These are phyloP conservation scores for Russula ochroleuca DNA, from an alignment of 768 basidiomycete species.

Conservation along the genomic window DNA sequence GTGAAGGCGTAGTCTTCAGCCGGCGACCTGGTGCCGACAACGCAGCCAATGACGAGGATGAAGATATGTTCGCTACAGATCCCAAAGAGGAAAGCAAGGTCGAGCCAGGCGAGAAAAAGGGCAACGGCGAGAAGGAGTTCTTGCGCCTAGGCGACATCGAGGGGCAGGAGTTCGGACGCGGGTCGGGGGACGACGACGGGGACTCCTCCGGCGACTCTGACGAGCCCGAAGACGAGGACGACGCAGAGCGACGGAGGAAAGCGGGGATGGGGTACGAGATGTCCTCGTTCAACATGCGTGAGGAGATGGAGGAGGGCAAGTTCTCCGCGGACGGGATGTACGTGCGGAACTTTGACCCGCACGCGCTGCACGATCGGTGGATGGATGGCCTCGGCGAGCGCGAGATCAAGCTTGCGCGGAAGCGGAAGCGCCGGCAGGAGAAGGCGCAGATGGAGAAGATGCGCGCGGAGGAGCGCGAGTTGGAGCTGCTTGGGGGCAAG, in stretches of 20 bases:
- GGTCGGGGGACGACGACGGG: conserved; percentile 40
- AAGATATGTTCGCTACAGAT: conserved; percentile 77
- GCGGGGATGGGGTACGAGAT: conserved; percentile 91
- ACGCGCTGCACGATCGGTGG: conserved; percentile 92
- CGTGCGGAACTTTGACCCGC: conserved; percentile 80
- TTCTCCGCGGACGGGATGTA: conserved; percentile 93
- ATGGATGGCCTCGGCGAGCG: conserved; percentile 85
- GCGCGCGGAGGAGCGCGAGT: conserved; percentile 68
- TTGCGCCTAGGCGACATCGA: conserved; percentile 92
- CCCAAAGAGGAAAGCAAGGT: conserved; percentile 50
- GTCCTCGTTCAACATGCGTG: conserved; percentile 97
- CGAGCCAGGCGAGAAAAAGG: conserved; percentile 47
- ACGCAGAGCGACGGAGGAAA: conserved; percentile 68
- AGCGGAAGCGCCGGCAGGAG: conserved; percentile 71
- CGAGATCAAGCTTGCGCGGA: conserved; percentile 78
- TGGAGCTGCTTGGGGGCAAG: conserved; percentile 63
- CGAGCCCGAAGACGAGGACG: conserved; percentile 67
- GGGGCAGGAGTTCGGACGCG: conserved; percentile 83
- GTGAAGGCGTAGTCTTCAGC: conserved; percentile 87
- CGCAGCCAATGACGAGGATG: conserved; percentile 51
- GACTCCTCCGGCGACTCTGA: conserved; percentile 15
- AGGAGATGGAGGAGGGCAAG: conserved; percentile 97
- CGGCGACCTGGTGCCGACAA: conserved; percentile 49
- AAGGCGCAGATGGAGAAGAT: conserved; percentile 64
- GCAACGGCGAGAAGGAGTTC: conserved; percentile 49